Evolutionary conservation across 306 rosid species (phyloP), one percentile per base, ranked within the genome.

Genomic region (Prinsepia uniflora): DNA sequence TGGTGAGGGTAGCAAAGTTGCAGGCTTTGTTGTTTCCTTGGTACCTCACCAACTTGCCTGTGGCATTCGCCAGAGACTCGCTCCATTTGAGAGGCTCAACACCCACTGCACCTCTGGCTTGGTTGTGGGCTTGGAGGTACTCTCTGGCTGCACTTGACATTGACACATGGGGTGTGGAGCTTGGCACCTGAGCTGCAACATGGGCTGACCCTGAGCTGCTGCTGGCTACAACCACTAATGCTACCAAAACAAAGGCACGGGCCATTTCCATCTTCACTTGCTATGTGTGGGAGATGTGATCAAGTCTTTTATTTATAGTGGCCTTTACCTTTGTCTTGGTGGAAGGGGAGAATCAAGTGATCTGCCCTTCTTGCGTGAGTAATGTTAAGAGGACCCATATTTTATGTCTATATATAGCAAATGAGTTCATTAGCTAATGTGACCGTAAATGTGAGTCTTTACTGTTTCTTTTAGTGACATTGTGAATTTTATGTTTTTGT

Each of bases 81-180:
- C 86, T 88, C 98, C 96, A 92, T 1, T 5, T 59, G 17, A 92
- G 89, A 0, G 91, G 86, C 5, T 42, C 68, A 8, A 92, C 96
- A 0, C 96, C 93, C 42, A 92, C 98, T 17, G 74, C 87, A 0
- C 83, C 84, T 74, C 98, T 78, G n/a, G 96, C 96, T 48, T 77
- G 48, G 90, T 88, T 92, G 93, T 92, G 98, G 0, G 79, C 84
- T 12, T 81, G 83, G 17, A 92, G 54, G 77, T 63, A 92, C 73
- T 86, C 93, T 13, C 12, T 69, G 0, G 89, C 97, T 1, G 80
- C 74, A 6, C 36, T 30, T 30, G 36, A 30, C 36, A 10, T 41
- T 3, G 71, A 24, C 12, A 79, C 39, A 1, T 15, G 65, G 48
- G 63, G 8, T 80, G 24, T 2, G 8, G 71, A 54, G 46, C 13